Percentiles rank a stretch among this genome's conserved stretches.
Evolutionary conservation across 129 eudicot genomes (phyloP).

Genomic region (Pittosporum tobira): DNA sequence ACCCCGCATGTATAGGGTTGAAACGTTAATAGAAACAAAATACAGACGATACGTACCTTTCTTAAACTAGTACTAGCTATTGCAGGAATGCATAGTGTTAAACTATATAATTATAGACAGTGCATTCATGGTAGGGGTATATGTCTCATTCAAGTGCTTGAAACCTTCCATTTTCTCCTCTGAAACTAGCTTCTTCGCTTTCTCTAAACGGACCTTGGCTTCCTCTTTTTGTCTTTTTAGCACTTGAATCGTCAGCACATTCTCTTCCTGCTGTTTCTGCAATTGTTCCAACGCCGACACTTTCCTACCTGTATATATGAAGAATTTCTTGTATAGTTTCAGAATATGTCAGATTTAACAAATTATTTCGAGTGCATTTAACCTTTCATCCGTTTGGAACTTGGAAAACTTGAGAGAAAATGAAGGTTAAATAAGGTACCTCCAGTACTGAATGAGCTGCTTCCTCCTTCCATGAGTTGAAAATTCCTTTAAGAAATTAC

Average conservation of each 20-base stretch:
- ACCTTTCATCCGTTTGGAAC: no score
- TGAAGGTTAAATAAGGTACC: not conserved
- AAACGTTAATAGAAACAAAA: no score
- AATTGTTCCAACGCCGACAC: conserved; percentile 15
- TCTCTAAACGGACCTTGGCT: conserved; percentile 18
- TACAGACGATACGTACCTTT: no score
- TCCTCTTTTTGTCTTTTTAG: conserved; percentile 30
- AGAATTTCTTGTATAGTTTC: no score
- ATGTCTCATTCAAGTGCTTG: conserved; percentile 20
- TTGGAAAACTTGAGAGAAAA: no score
- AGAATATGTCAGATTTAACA: no score
- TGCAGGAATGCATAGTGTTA: no score
- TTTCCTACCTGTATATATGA: not conserved
- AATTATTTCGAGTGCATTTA: no score
- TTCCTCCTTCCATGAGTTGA: not conserved
- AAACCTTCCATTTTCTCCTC: conserved; percentile 18
- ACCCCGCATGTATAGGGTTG: no score
- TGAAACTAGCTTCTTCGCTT: conserved; percentile 13
- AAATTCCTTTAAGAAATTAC: no score
- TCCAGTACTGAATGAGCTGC: not conserved
- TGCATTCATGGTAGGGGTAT: not conserved
- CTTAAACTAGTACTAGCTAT: no score
- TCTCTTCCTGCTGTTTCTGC: conserved; percentile 21
- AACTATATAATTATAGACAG: no score
- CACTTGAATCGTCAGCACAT: conserved; percentile 16